Percentiles rank a stretch among this genome's conserved stretches.
These are phyloP conservation scores for Immersiporthe knoxdaviesiana DNA, from an alignment of 2,329 filamentous ascomycete species.

Conservation along the genomic window DNA sequence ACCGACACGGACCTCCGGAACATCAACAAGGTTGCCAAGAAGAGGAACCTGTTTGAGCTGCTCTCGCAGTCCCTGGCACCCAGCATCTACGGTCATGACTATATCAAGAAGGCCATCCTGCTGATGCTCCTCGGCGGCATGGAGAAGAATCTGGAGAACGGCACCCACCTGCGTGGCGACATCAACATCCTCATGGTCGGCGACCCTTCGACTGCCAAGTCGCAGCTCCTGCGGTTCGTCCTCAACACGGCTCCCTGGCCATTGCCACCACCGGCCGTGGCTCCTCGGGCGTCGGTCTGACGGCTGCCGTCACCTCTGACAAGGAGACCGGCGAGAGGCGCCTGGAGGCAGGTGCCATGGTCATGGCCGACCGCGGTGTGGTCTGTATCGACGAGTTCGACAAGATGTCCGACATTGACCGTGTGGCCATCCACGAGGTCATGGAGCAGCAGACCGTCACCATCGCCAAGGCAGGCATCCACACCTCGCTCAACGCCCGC, in stretches of 20 bases:
- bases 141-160: slow-evolving; percentile 98
- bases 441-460: slow-evolving; percentile 99
- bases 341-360: slow-evolving; percentile 97
- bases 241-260: slow-evolving; percentile 95
- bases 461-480: slow-evolving; percentile 97
- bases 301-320: slow-evolving; percentile 92
- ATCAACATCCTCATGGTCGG: slow-evolving; percentile 99
- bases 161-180: slow-evolving; percentile 95
- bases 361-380: slow-evolving; percentile 93
- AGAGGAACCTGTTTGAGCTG: slow-evolving; percentile 88
- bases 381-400: slow-evolving; percentile 99
- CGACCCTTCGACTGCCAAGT: slow-evolving; percentile 97
- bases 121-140: slow-evolving; percentile 94
- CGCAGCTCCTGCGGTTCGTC: slow-evolving; percentile 95
- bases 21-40: slow-evolving; percentile 97
- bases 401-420: slow-evolving; percentile 98
- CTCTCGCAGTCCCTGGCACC: slow-evolving; percentile 93
- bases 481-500: slow-evolving; percentile 93
- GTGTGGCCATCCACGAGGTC: slow-evolving; percentile 98
- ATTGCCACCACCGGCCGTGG: slow-evolving; percentile 97
- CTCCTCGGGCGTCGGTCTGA: slow-evolving; percentile 96
- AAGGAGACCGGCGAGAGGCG: slow-evolving; percentile 96
- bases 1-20: slow-evolving; percentile 97
- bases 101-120: slow-evolving; percentile 97
- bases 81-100: slow-evolving; percentile 94